Percentiles rank a stretch among this genome's conserved stretches.
These are phyloP conservation scores for Medicago lupulina DNA, from an alignment of 306 rosid species.

Conservation along the genomic window DNA sequence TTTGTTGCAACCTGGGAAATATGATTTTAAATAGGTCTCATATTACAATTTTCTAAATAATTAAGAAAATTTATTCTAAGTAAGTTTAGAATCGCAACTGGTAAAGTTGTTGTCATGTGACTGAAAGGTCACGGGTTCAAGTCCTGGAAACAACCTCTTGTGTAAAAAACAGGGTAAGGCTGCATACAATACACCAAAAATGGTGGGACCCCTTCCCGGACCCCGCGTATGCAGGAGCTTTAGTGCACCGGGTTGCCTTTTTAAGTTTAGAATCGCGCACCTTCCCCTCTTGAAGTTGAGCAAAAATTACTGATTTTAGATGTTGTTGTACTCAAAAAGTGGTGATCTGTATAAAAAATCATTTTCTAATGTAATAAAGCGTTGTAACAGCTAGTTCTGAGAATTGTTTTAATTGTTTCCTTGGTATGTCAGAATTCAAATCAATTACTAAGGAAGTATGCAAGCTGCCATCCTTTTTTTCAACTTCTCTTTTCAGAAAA, in stretches of 20 bases:
- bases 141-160: no score
- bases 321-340: conserved; percentile 11
- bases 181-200: no score
- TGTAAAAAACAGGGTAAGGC: no score
- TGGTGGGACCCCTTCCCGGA: no score
- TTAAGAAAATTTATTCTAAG: conserved; percentile 27
- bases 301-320: conserved; percentile 22
- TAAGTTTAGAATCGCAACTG: conserved; percentile 24
- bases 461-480: conserved; percentile 98
- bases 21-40: conserved; percentile 33
- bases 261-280: conserved; percentile 20
- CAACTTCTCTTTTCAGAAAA: conserved; percentile 80
- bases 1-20: conserved; percentile 36
- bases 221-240: no score
- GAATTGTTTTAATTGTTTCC: conserved; percentile 47
- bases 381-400: conserved; percentile 35
- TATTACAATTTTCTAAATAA: conserved; percentile 36
- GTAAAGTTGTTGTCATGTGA: no score
- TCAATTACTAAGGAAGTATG: conserved; percentile 85
- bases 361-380: conserved; percentile 30
- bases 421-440: conserved; percentile 79
- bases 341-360: conserved; percentile 18
- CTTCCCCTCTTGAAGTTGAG: conserved; percentile 23
- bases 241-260: no score
- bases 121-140: no score